Percentiles rank a stretch among this genome's conserved stretches.
Evolutionary conservation across 768 basidiomycete species (phyloP).

Genomic region (Pleurotus pulmonarius): DNA sequence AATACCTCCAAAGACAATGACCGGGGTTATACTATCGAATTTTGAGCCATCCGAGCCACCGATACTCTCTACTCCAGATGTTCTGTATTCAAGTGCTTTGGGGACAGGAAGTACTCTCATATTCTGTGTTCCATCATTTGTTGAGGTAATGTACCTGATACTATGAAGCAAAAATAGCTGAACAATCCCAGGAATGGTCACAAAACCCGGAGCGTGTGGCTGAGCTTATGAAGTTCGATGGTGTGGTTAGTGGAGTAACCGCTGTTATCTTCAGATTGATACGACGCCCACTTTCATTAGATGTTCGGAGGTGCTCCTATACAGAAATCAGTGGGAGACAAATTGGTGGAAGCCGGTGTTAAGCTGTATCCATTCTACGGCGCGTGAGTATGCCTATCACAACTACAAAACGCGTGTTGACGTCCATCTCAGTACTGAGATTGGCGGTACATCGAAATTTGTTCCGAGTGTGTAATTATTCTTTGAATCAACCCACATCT

Average conservation of each 20-base stretch:
- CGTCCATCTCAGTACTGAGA: conserved; percentile 11
- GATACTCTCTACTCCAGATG: conserved; percentile 17
- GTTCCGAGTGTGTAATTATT: conserved; percentile 3
- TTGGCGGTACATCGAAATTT: conserved; percentile 10
- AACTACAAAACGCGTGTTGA: neutral
- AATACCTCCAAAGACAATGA: conserved; percentile 8
- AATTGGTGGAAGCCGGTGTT: conserved; percentile 11
- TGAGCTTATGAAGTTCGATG: conserved; percentile 10
- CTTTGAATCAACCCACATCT: too few relatives aligned
- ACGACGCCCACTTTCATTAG: neutral
- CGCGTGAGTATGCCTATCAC: conserved; percentile 10
- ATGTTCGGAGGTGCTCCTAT: conserved; percentile 17
- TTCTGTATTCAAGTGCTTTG: conserved; percentile 15
- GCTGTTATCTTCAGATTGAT: neutral
- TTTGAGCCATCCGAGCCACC: neutral
- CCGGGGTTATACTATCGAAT: conserved; percentile 9
- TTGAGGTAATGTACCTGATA: conserved; percentile 8
- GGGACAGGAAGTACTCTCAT: conserved; percentile 14
- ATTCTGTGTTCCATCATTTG: conserved; percentile 20
- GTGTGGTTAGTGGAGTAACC: conserved; percentile 10
- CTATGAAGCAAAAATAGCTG: neutral
- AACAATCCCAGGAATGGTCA: conserved; percentile 9
- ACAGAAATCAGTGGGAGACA: conserved; percentile 16
- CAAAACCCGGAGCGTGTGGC: conserved; percentile 6
- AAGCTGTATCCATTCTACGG: conserved; percentile 16